Base-by-base conservation (phyloP, 139 green algal species). In the Closterium sp. region DNA sequence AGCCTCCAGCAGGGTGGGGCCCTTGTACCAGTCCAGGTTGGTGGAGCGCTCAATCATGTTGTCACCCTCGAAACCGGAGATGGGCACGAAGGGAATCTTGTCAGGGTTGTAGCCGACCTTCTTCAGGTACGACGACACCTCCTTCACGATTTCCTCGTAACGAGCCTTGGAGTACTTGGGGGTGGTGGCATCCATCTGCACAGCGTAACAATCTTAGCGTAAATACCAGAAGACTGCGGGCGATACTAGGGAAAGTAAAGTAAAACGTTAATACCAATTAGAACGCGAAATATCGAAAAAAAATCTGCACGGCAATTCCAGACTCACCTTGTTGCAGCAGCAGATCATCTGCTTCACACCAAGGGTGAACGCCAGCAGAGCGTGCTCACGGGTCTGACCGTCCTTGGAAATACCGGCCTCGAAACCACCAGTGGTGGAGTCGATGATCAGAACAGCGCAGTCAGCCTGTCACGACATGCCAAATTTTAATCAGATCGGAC, bases 381-480 rank as follows among this genome's bases (percentile, higher is more conserved):
- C 98, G 95, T 99, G 98, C 98, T 99, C 97, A 95, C 98, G 97
- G 92, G 98, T 99, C 97, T 99, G 98, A 95, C 98, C 98, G 95
- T 99, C 86, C 88, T 90, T 91, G 70, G 93, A 95, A 79, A 92
- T 94, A 92, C 91, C 91, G 50, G 91, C 91, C 91, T 94, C 91
- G 86, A 95, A 94, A 89, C 85, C 86, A 85, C 88, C 96, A 88
- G 96, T 95, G 50, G 97, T 97, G 87, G 96, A 97, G 91, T 98
- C 97, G 86, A 98, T 99, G 89, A 98, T 98, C 38, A 98, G 96
- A 94, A 98, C 96, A 92, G 96, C 97, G 96, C 91, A 94, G 50
- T 95, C 93, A 50, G 91, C 91, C 91, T 94, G 88, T 9, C 32
- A 24, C 1, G 27, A 79, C 17, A 24, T 27, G 2, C 17, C 17